Percentiles rank a stretch among this genome's conserved stretches.
phyloP scores from a whole-genome alignment of 192 early-diverging fungal species.

The Mortierella alpina region DNA sequence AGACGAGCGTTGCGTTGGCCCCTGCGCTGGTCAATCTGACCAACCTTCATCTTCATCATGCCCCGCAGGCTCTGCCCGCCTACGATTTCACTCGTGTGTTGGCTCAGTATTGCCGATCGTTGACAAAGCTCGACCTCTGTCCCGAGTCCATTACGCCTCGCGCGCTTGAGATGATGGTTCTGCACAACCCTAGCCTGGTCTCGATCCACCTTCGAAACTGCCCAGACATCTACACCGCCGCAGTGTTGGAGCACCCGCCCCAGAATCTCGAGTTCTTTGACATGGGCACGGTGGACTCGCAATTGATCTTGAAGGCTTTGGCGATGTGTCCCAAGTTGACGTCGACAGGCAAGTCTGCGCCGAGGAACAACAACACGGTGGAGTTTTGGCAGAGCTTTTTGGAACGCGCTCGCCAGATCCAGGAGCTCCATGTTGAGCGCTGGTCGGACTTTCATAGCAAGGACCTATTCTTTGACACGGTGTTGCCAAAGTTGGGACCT shows the following conservation, averaged over 20 bases:
- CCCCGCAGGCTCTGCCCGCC: slow-evolving; percentile 32
- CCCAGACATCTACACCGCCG: slow-evolving; percentile 32
- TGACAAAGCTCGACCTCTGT: slow-evolving; percentile 37
- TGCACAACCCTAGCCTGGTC: slow-evolving; percentile 27
- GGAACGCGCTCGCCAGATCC: slow-evolving; percentile 48
- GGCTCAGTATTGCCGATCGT: slow-evolving; percentile 44
- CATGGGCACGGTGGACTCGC: slow-evolving; percentile 48
- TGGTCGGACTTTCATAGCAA: slow-evolving; percentile 52
- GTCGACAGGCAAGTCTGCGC: slow-evolving; percentile 48
- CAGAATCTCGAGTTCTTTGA: slow-evolving; percentile 51
- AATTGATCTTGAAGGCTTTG: slow-evolving; percentile 41
- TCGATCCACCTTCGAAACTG: slow-evolving; percentile 47
- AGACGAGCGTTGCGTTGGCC: slow-evolving; percentile 41
- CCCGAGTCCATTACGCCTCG: slow-evolving; percentile 27
- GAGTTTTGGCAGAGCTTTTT: slow-evolving; percentile 52
- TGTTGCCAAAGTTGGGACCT: slow-evolving; percentile 43
- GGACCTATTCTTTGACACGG: slow-evolving; percentile 52
- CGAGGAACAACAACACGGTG: slow-evolving; percentile 45
- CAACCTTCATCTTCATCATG: slow-evolving; percentile 45
- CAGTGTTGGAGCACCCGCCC: slow-evolving; percentile 40
- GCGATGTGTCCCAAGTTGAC: slow-evolving; percentile 43
- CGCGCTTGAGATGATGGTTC: slow-evolving; percentile 24
- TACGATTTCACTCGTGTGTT: slow-evolving; percentile 40
- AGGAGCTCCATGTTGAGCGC: slow-evolving; percentile 51
- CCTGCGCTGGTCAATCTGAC: slow-evolving; percentile 45